Conservation (phyloP, 805 yeast genomes). For the Myxozyma geophila region DNA sequence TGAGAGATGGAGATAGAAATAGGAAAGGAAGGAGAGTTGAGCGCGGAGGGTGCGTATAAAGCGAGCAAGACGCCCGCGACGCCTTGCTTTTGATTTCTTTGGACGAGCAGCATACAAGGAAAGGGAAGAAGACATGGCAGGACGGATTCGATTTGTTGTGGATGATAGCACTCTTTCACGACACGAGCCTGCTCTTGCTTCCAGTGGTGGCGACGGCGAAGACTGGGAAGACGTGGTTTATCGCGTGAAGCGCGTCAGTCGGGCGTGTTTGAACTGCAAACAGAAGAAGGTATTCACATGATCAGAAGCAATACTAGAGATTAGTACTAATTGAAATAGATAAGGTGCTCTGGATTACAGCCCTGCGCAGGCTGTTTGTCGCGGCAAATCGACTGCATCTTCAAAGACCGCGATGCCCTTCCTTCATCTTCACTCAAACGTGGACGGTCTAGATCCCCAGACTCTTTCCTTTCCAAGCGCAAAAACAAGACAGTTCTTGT, state of each 20-base stretch:
- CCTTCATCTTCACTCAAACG: not conserved
- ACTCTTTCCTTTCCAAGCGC: not conserved
- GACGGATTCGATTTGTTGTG: conserved; percentile 23
- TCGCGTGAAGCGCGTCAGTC: conserved; percentile 38
- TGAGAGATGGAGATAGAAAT: no score
- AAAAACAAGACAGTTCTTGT: conserved; percentile 15
- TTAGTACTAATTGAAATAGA: conserved; percentile 17
- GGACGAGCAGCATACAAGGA: not conserved
- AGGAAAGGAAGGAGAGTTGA: no score
- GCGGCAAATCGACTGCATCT: conserved; percentile 33
- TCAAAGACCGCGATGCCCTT: conserved; percentile 15
- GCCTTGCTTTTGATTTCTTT: not conserved
- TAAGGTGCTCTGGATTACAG: conserved; percentile 38
- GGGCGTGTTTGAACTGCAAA: conserved; percentile 39
- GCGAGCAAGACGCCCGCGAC: not conserved
- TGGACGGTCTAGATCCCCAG: not conserved
- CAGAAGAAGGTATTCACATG: conserved; percentile 33
- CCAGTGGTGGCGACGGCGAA: not conserved
- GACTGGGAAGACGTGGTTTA: conserved; percentile 22
- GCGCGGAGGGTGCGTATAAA: no score
- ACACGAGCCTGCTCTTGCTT: not conserved
- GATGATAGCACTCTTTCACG: conserved; percentile 5
- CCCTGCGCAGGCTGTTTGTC: conserved; percentile 38
- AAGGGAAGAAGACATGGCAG: conserved; percentile 1
- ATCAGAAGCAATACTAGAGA: not conserved